Conservation (phyloP, 371 early-diverging fungal species). For the Mucor plumbeus region DNA sequence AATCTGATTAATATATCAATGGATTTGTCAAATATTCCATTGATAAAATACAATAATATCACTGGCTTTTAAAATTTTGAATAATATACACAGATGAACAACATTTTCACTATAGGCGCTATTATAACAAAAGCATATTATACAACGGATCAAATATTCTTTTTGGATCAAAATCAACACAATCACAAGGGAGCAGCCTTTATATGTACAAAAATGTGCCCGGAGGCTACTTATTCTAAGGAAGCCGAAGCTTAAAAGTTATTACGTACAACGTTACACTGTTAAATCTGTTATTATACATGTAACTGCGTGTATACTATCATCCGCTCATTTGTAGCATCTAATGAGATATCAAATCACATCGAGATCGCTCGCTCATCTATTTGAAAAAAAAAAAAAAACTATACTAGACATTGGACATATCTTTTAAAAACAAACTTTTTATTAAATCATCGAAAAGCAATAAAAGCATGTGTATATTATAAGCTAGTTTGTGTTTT, state of each 20-base stretch:
- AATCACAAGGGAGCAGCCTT: conserved; percentile 1
- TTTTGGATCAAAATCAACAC: neutral
- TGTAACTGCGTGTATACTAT: neutral
- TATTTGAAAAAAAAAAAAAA: too few species aligned
- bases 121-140: neutral
- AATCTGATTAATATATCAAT: neutral
- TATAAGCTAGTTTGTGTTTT: neutral
- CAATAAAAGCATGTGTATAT: neutral
- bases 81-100: neutral
- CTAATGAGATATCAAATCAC: neutral
- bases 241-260: neutral
- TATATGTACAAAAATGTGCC: neutral
- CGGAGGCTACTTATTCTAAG: neutral
- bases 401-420: too few species aligned
- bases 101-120: neutral
- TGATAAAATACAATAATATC: neutral
- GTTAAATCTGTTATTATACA: neutral
- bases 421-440: neutral
- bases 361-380: neutral
- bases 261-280: neutral
- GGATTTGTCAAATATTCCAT: neutral
- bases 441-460: neutral
- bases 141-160: conserved; percentile 1
- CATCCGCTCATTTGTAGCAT: neutral
- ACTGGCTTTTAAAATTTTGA: neutral